Evolutionary conservation across 78 protist genomes (phyloP), one percentile per base, ranked within the genome.

Genomic region (Salpingoeca rosetta): DNA sequence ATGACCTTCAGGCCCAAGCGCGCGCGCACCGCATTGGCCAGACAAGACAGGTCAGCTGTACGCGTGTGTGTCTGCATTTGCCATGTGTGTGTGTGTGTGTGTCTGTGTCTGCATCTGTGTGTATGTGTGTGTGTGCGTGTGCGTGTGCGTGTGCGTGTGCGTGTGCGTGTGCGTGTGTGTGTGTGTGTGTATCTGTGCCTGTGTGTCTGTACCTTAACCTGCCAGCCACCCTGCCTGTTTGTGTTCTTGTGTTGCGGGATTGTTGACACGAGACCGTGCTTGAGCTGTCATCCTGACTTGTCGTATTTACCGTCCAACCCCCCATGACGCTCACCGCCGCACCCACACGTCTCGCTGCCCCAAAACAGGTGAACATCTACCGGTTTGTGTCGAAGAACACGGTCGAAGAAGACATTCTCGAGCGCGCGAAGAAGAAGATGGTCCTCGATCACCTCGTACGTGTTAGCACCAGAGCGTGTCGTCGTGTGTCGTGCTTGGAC

Each of bases 11-110:
- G 81, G 92, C 92, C 2, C 86, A 85, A 81, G 95, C 92, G 37
- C 93, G 98, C 26, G 95, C 94, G 73, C 97, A 97, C 74, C 90
- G 98, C 38, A 92, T 97, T 42, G 98, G 98, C 27, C 98, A 97
- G 65, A 51, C 65, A 7, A 51, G n/a, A 88, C 92, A 90, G 72
- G 83, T 85, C 51, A 76, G 80, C 35, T 11, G 72, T 56, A 56
- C 72, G 22, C 11, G 72, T 25, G 22, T 25, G n/a, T 56, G 72
- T 25, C 22, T 56, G 72, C 72, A 22, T 56, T 56, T 22, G 11
- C n/a, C 22, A 56, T 25, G 22, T 11, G n/a, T 76, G 43, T 76
- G 37, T 76, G 0, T 76, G 0, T 76, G 0, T 76, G 37, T 76
- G 0, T 76, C 26, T n/a, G n/a, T n/a, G n/a, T n/a, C n/a, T n/a